Conservation (phyloP, 208 protist species). For the Crithidia acanthocephali region DNA sequence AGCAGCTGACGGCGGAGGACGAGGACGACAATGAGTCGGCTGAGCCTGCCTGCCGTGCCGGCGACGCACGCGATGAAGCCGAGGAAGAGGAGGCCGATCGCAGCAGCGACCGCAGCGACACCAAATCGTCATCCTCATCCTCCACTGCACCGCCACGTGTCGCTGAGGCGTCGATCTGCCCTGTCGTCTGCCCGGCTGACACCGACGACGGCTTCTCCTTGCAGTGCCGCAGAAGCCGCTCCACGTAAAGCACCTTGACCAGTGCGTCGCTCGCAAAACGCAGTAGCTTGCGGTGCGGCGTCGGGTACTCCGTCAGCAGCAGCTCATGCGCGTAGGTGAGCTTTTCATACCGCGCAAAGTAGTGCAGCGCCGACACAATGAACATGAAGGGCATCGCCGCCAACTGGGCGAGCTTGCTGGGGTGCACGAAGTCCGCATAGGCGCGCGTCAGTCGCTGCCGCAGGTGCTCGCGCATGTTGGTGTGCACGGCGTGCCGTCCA, state of each 20-base stretch:
- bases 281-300: slow-evolving; percentile 44
- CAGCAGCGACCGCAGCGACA: slow-evolving; percentile 28
- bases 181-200: neutral
- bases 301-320: slow-evolving; percentile 34
- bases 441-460: slow-evolving; percentile 31
- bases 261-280: slow-evolving; percentile 68
- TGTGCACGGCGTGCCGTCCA: slow-evolving; percentile 42
- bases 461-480: slow-evolving; percentile 52
- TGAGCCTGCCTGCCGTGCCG: neutral
- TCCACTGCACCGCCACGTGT: neutral
- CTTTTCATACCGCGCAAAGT: slow-evolving; percentile 32
- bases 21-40: slow-evolving; percentile 1
- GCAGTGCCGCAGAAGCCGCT: slow-evolving; percentile 51
- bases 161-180: neutral
- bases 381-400: slow-evolving; percentile 72
- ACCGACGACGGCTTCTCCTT: slow-evolving; percentile 17
- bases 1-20: neutral
- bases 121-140: slow-evolving; percentile 1
- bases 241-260: slow-evolving; percentile 69
- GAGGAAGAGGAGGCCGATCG: slow-evolving; percentile 27
- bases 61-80: neutral
- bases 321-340: slow-evolving; percentile 60
- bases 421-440: slow-evolving; percentile 33
- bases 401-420: slow-evolving; percentile 26
- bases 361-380: slow-evolving; percentile 56